Percentiles rank a stretch among this genome's conserved stretches.
These are phyloP conservation scores for Sporothrix inflata DNA, from an alignment of 2,329 filamentous ascomycete genomes.

Conservation along the genomic window DNA sequence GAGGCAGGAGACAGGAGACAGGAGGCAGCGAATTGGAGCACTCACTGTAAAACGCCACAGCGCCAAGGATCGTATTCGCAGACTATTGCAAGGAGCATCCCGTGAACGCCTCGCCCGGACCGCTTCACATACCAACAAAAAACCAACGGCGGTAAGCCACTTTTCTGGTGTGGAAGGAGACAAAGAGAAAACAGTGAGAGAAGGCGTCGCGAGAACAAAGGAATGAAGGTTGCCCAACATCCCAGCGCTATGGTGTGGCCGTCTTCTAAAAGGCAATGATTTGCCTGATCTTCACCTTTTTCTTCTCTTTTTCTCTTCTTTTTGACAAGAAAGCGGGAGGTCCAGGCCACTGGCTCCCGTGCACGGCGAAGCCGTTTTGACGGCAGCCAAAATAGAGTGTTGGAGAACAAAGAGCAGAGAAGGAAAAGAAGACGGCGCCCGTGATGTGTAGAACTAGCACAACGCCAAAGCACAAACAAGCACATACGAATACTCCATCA, in stretches of 20 bases:
- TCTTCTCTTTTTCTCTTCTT: neutral
- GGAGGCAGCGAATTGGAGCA: neutral
- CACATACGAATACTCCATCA: neutral
- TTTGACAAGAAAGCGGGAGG: neutral
- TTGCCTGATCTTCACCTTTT: neutral
- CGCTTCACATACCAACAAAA: neutral
- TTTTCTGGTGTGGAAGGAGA: neutral
- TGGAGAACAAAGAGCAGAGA: neutral
- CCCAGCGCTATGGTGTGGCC: neutral
- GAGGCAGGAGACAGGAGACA: neutral
- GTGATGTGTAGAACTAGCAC: neutral
- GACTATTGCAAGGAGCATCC: neutral
- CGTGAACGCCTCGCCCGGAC: neutral
- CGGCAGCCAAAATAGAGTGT: neutral
- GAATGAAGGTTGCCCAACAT: neutral
- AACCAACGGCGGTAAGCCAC: neutral
- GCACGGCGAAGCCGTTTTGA: neutral
- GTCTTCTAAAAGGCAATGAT: neutral
- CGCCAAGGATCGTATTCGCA: neutral
- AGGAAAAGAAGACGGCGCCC: neutral
- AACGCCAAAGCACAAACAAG: constrained; percentile 9
- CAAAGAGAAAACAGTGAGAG: too few species aligned
- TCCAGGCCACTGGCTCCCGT: neutral
- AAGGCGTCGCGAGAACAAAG: too few species aligned
- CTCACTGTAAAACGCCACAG: neutral